Conservation (phyloP, 2,329 filamentous ascomycete species). For the Fusarium kyushuense region DNA sequence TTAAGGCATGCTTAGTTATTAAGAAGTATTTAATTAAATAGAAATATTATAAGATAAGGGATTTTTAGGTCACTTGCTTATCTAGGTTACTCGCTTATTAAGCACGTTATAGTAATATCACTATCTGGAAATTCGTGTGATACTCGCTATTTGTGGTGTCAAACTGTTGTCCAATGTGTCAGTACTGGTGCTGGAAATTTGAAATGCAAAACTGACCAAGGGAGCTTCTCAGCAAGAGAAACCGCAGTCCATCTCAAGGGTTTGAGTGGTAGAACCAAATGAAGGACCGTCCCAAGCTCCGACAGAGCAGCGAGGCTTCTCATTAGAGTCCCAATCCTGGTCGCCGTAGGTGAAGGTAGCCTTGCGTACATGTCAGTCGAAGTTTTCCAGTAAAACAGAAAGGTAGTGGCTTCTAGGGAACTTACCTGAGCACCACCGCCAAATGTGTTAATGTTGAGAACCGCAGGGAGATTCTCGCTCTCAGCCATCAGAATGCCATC, state of each 20-base stretch:
- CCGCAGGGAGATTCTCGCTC: neutral
- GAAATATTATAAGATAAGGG: too few relatives aligned
- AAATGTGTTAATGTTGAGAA: slow-evolving; percentile 3
- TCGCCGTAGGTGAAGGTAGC: slow-evolving; percentile 9
- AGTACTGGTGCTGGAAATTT: neutral
- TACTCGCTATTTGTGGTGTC: too few relatives aligned
- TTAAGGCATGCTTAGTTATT: too few relatives aligned
- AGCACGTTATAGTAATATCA: too few relatives aligned
- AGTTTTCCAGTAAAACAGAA: neutral
- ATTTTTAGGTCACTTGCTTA: too few relatives aligned
- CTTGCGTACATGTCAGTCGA: neutral
- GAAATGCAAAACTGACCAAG: neutral
- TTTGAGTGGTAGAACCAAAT: neutral
- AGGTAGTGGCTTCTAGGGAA: neutral
- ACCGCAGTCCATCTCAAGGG: slow-evolving; percentile 6
- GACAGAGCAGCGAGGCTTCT: neutral
- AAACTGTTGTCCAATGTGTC: fast-evolving
- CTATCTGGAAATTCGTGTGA: too few relatives aligned
- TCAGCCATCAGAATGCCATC: neutral
- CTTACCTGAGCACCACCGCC: neutral
- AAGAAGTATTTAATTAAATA: too few relatives aligned
- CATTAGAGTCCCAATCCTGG: neutral
- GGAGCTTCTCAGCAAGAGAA: neutral
- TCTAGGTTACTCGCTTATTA: too few relatives aligned
- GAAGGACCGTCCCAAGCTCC: neutral